phyloP scores from a whole-genome alignment of 768 basidiomycete genomes.

The Boletellus ananiceps region DNA sequence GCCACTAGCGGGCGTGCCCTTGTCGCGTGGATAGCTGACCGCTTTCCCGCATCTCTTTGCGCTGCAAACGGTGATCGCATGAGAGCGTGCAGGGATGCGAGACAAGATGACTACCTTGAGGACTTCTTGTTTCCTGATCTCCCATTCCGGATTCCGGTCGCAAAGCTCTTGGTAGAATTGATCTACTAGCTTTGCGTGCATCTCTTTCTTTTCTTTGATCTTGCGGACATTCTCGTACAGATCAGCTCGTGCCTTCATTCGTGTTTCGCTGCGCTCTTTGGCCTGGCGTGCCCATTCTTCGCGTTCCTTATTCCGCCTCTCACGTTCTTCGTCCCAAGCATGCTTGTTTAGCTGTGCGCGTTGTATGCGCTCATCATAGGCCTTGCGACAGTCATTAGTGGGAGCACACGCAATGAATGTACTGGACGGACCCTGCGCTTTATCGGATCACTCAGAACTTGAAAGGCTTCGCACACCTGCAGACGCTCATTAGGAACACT shows the following conservation, averaged over 20 bases:
- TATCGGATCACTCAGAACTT: conserved; percentile 49
- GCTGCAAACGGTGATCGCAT: conserved; percentile 16
- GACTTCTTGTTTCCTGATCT: conserved; percentile 47
- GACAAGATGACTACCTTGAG: conserved; percentile 41
- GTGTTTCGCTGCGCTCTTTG: conserved; percentile 45
- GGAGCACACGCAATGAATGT: background rate
- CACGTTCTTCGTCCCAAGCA: conserved; percentile 35
- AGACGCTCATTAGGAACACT: conserved; percentile 17
- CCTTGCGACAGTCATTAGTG: conserved; percentile 25
- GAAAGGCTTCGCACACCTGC: conserved; percentile 62
- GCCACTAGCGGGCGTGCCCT: conserved; percentile 7
- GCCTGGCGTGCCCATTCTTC: conserved; percentile 51
- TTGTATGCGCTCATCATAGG: conserved; percentile 44
- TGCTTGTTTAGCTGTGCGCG: conserved; percentile 22
- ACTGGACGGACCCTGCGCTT: conserved; percentile 47
- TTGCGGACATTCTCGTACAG: conserved; percentile 35
- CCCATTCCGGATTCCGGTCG: conserved; percentile 58
- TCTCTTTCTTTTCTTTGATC: conserved; percentile 39
- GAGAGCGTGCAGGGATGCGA: conserved; percentile 2
- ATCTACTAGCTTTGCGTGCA: conserved; percentile 42
- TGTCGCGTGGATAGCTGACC: conserved; percentile 20
- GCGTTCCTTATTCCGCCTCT: conserved; percentile 44
- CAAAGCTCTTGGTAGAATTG: conserved; percentile 54
- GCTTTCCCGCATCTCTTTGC: conserved; percentile 28
- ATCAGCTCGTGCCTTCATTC: conserved; percentile 41